Evolutionary conservation across 2,329 filamentous ascomycete species (phyloP).

Genomic region (Pseudocercospora ulei): DNA sequence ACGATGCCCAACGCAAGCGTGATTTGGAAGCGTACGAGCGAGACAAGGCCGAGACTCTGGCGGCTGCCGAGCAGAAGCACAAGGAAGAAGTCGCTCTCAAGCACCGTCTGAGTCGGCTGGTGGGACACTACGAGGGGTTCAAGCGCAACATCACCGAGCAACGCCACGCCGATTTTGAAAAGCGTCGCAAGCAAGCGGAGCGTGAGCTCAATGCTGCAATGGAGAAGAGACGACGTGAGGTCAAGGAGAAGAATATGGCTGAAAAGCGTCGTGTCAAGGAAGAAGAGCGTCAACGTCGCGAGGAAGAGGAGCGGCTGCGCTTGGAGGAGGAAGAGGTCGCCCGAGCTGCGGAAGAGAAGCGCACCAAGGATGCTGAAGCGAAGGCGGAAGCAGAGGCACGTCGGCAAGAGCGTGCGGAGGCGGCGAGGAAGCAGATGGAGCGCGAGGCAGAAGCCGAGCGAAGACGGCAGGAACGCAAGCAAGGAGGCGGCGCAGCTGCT

Average conservation of each 20-base stretch:
- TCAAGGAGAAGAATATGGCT: conserved; percentile 68
- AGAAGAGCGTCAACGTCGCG: conserved; percentile 63
- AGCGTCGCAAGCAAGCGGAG: conserved; percentile 81
- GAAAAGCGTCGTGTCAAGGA: conserved; percentile 81
- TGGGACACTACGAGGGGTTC: conserved; percentile 77
- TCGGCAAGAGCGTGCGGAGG: conserved; percentile 45
- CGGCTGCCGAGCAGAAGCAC: conserved; percentile 77
- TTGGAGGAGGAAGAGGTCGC: conserved; percentile 80
- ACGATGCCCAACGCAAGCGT: conserved; percentile 66
- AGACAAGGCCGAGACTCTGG: conserved; percentile 65
- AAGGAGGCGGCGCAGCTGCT: conserved; percentile 30
- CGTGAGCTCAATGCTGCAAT: conserved; percentile 90
- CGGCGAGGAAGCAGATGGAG: conserved; percentile 33
- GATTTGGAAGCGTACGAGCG: conserved; percentile 74
- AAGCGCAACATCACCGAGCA: conserved; percentile 71
- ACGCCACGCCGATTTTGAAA: conserved; percentile 91
- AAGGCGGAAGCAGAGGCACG: conserved; percentile 58
- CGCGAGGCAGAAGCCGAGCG: conserved; percentile 82
- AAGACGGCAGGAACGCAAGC: conserved; percentile 55
- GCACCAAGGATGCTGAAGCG: conserved; percentile 46
- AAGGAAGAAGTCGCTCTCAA: conserved; percentile 86
- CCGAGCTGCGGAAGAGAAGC: conserved; percentile 68
- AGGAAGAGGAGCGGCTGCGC: conserved; percentile 74
- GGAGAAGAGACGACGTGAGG: conserved; percentile 74
- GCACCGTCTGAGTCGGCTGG: conserved; percentile 76